Evolutionary conservation across 2,329 filamentous ascomycete genomes (phyloP).

Genomic region (Cadophora malorum): DNA sequence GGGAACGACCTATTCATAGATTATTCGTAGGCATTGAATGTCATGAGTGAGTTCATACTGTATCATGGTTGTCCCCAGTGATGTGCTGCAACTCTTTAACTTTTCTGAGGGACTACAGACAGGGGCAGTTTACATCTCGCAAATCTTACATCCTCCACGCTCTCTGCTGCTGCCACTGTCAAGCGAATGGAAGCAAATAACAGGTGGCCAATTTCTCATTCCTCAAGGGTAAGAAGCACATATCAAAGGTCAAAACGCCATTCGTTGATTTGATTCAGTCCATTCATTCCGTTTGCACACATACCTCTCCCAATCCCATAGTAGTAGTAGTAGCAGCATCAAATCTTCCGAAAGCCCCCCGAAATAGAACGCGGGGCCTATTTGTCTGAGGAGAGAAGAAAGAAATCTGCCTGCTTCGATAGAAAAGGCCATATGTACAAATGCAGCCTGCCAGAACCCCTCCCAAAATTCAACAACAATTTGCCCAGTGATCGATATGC

Average conservation of each 20-base stretch:
- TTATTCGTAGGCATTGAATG: too few species aligned
- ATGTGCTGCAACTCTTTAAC: too few species aligned
- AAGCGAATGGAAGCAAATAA: too few species aligned
- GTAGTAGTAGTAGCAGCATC: background rate
- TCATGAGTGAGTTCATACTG: too few species aligned
- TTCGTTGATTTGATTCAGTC: background rate
- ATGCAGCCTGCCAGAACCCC: background rate
- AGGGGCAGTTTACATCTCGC: too few species aligned
- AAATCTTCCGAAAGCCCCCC: background rate
- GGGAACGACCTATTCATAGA: too few species aligned
- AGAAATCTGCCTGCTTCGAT: background rate
- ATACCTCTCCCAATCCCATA: constrained; percentile 6
- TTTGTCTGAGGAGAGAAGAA: background rate
- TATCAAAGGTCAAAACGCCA: background rate
- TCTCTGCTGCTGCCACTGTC: too few species aligned
- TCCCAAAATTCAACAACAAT: background rate
- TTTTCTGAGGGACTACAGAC: too few species aligned
- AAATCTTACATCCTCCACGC: too few species aligned
- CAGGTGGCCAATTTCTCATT: too few species aligned
- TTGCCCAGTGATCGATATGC: constrained; percentile 3
- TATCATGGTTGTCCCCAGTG: too few species aligned
- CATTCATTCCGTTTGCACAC: background rate
- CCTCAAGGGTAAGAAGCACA: background rate
- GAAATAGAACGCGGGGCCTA: background rate
- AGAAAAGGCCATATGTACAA: constrained; percentile 15